phyloP scores from a whole-genome alignment of 441 rosid species.

The Macaranga tanarius region DNA sequence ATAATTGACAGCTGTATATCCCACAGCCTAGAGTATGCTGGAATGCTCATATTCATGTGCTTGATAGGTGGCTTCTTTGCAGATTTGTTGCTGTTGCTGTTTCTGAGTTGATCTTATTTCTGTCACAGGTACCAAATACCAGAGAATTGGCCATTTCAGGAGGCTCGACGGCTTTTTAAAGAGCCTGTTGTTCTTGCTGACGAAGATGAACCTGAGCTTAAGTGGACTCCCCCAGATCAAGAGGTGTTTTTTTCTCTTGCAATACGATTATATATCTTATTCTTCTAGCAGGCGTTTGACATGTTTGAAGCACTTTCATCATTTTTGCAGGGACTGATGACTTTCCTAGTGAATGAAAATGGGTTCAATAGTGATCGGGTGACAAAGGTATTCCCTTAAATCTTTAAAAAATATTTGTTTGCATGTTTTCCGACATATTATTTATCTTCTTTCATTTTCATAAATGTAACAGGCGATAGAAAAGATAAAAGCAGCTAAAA shows the following conservation, averaged over 20 bases:
- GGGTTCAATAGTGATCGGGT: conserved; percentile 86
- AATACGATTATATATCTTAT: not conserved
- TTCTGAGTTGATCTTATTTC: not conserved
- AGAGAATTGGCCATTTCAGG: conserved; percentile 87
- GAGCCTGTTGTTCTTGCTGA: conserved; percentile 69
- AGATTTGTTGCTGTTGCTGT: not conserved
- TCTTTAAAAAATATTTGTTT: not conserved
- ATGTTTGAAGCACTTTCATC: not conserved
- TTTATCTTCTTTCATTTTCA: conserved; percentile 15
- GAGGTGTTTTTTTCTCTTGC: conserved; percentile 41
- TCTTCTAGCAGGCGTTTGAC: not conserved
- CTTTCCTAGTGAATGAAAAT: conserved; percentile 79
- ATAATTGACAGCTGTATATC: not conserved
- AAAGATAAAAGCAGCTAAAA: conserved; percentile 90
- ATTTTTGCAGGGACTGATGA: conserved; percentile 55
- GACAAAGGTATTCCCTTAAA: conserved; percentile 53
- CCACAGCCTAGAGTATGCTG: not conserved
- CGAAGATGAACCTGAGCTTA: conserved; percentile 70
- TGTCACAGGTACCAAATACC: conserved; percentile 76
- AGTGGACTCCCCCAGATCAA: conserved; percentile 77
- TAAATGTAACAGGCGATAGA: conserved; percentile 65
- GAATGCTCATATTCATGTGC: not conserved
- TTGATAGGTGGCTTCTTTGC: not conserved
- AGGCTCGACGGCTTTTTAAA: conserved; percentile 78
- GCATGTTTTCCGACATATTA: conserved; percentile 12